These are phyloP conservation scores for Pseudomassariella vexata DNA, from an alignment of 2,329 filamentous ascomycete species.

Conservation along the genomic window DNA sequence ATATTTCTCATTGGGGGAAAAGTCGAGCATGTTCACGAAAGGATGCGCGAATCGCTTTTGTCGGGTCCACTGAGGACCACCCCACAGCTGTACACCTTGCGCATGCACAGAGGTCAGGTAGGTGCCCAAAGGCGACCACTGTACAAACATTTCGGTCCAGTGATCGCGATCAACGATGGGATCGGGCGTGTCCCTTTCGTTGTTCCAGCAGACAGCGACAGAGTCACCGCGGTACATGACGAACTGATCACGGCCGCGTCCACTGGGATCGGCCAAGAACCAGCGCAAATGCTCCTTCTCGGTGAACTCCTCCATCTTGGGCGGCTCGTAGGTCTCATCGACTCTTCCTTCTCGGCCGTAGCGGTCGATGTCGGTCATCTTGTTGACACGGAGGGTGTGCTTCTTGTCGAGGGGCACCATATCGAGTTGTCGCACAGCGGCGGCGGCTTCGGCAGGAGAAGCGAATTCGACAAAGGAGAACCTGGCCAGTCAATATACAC, in stretches of 20 bases:
- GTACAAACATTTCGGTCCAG: conserved; percentile 97
- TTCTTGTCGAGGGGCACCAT: conserved; percentile 89
- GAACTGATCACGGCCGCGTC: conserved; percentile 87
- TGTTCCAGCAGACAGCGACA: conserved; percentile 97
- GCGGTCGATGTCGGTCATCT: conserved; percentile 94
- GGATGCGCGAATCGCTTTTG: conserved; percentile 93
- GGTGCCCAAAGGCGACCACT: conserved; percentile 95
- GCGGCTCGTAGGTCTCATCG: conserved; percentile 82
- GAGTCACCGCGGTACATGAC: conserved; percentile 88
- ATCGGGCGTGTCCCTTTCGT: conserved; percentile 86
- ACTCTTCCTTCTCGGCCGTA: conserved; percentile 91
- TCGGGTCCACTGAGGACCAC: conserved; percentile 80
- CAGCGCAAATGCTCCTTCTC: conserved; percentile 94
- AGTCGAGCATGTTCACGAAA: conserved; percentile 91
- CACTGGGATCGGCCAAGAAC: conserved; percentile 77
- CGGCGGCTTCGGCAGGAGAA: conserved; percentile 80
- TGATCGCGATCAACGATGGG: conserved; percentile 84
- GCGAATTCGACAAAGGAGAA: conserved; percentile 98
- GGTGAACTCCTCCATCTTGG: conserved; percentile 75
- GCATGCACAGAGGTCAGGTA: conserved; percentile 92
- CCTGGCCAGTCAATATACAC: conserved; percentile 27
- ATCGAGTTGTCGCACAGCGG: conserved; percentile 84
- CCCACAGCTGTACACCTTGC: conserved; percentile 97
- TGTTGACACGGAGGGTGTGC: conserved; percentile 93
- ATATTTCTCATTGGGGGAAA: conserved; percentile 90